Conservation (phyloP, 805 yeast species). For the Cyberlindnera americana region DNA sequence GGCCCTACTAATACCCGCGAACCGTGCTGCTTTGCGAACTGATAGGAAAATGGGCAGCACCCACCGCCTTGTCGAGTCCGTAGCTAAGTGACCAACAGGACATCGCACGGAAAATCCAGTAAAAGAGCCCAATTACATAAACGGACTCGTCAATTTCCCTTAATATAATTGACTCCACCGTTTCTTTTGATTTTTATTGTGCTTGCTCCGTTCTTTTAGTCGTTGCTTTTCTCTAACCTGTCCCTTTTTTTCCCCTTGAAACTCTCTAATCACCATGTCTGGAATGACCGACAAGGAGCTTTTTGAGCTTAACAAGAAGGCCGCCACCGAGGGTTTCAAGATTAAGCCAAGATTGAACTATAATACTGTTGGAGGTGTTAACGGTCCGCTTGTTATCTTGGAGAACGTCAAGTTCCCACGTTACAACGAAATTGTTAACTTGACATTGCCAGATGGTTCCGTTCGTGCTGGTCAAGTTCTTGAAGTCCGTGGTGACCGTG, state of each 20-base stretch:
- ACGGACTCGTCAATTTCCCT: no score
- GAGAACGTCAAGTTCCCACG: slow-evolving; percentile 86
- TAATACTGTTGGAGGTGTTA: slow-evolving; percentile 97
- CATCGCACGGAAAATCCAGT: no score
- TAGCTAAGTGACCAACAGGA: neutral
- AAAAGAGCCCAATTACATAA: no score
- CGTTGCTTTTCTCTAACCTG: neutral
- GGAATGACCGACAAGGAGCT: slow-evolving; percentile 37
- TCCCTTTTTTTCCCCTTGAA: neutral
- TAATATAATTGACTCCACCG: neutral
- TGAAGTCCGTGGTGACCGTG: slow-evolving; percentile 96
- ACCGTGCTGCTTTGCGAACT: slow-evolving; percentile 1
- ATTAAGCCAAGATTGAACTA: slow-evolving; percentile 88
- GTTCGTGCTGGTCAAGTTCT: slow-evolving; percentile 96
- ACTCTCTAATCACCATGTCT: slow-evolving; percentile 10
- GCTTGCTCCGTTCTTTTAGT: neutral
- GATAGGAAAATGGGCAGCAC: slow-evolving; percentile 9
- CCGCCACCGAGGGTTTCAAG: slow-evolving; percentile 87
- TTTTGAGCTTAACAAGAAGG: slow-evolving; percentile 80
- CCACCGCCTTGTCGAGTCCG: neutral
- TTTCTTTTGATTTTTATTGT: neutral
- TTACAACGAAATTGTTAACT: slow-evolving; percentile 93
- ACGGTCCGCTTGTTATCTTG: slow-evolving; percentile 93
- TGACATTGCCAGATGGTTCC: slow-evolving; percentile 95
- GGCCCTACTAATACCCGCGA: neutral